A percentile compares a stretch with the other conserved stretches of the same genome.
phyloP scores from a whole-genome alignment of 768 basidiomycete species.

The Boletus subparvulus region DNA sequence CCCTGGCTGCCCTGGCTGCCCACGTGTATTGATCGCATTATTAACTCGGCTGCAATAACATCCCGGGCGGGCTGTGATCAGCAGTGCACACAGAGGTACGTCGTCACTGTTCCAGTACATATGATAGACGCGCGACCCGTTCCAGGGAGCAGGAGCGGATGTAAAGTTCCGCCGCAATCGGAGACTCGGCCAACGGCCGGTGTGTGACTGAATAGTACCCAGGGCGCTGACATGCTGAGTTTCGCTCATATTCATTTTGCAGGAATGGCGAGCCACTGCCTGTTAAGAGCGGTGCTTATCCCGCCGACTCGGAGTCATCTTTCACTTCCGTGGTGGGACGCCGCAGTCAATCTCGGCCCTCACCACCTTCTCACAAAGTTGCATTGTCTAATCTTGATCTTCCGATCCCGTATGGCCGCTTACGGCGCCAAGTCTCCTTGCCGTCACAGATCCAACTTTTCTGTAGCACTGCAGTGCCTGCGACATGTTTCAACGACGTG shows the following conservation, averaged over 20 bases:
- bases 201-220: conserved; percentile 13
- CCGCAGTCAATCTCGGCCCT: conserved; percentile 22
- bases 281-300: conserved; percentile 19
- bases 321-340: conserved; percentile 22
- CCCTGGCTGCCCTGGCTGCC: no score
- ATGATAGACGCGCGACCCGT: conserved; percentile 14
- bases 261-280: conserved; percentile 23
- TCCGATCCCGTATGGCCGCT: conserved; percentile 23
- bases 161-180: conserved; percentile 23
- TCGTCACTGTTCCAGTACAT: neutral
- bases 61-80: conserved; percentile 16
- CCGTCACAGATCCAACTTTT: conserved; percentile 31
- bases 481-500: conserved; percentile 34
- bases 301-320: conserved; percentile 8
- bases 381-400: conserved; percentile 21
- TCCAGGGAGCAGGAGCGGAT: neutral
- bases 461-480: conserved; percentile 32
- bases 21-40: no score
- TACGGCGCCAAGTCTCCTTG: conserved; percentile 25
- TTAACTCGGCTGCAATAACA: neutral
- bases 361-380: conserved; percentile 16
- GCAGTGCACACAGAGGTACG: conserved; percentile 14
- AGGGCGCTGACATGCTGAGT: conserved; percentile 20
- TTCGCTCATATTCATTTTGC: conserved; percentile 23
- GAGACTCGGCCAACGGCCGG: conserved; percentile 10